Evolutionary conservation across 768 basidiomycete genomes (phyloP).

Genomic region (Coprinellus aureogranulatus): DNA sequence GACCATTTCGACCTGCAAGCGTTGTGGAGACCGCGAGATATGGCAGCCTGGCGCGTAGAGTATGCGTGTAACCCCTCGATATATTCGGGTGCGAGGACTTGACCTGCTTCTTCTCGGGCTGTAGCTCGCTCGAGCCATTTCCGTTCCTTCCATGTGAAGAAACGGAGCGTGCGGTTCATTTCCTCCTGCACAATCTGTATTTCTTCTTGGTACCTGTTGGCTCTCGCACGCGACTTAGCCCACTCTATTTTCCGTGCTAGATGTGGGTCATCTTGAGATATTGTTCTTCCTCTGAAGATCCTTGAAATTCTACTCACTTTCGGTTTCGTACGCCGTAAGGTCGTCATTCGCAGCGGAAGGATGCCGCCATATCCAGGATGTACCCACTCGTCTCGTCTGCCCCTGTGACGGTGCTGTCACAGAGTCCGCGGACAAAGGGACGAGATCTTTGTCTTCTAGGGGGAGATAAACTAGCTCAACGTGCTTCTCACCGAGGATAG

Average conservation of each 20-base stretch:
- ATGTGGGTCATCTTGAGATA: neutral
- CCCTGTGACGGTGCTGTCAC: neutral
- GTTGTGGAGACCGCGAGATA: neutral
- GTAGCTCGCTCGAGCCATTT: neutral
- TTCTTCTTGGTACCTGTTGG: neutral
- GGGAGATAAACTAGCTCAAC: neutral
- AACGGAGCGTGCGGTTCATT: neutral
- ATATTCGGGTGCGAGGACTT: neutral
- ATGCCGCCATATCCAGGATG: neutral
- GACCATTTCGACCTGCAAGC: neutral
- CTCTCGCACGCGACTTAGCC: neutral
- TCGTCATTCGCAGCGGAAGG: neutral
- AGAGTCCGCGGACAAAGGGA: neutral
- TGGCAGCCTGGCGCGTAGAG: neutral
- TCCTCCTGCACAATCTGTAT: neutral
- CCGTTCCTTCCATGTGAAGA: neutral
- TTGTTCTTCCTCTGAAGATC: neutral
- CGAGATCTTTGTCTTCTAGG: neutral
- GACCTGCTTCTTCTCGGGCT: neutral
- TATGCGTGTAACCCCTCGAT: neutral
- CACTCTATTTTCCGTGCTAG: neutral
- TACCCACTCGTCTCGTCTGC: neutral
- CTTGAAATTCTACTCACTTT: neutral
- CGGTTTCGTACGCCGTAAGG: neutral
- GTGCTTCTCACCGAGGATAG: neutral